A percentile compares a stretch with the other conserved stretches of the same genome.
These are phyloP conservation scores for Citrus mangshanensis DNA, from an alignment of 345 rosid genomes.

Conservation along the genomic window DNA sequence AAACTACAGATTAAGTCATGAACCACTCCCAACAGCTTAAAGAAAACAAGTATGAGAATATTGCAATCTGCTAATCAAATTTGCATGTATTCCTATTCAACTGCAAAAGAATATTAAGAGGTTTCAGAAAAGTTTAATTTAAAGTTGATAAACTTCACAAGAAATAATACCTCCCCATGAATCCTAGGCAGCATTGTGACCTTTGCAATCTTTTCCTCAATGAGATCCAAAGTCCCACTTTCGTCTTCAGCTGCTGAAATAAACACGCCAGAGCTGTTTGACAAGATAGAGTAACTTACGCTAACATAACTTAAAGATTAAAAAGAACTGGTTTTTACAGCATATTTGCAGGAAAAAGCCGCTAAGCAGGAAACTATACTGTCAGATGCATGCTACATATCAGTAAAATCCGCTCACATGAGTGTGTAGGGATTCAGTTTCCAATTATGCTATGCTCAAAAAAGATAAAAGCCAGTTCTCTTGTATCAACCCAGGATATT, in stretches of 20 bases:
- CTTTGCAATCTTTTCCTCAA: conserved; percentile 65
- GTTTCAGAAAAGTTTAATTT: neutral
- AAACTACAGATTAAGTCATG: neutral
- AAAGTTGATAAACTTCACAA: neutral
- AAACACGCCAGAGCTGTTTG: conserved; percentile 58
- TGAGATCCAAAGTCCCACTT: conserved; percentile 42
- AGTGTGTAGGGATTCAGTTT: too few relatives aligned
- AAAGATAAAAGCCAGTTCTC: too few relatives aligned
- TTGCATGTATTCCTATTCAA: neutral
- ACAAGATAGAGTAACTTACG: conserved; percentile 8
- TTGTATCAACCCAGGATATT: too few relatives aligned
- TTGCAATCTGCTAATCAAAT: neutral
- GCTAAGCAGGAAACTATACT: neutral
- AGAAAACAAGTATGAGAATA: neutral
- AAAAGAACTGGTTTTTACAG: neutral
- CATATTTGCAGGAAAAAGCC: neutral
- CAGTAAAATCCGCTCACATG: neutral
- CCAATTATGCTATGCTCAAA: too few relatives aligned
- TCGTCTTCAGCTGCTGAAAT: conserved; percentile 44
- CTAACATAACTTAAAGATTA: neutral
- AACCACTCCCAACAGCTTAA: neutral
- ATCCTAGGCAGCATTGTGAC: conserved; percentile 52
- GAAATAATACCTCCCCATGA: conserved; percentile 49
- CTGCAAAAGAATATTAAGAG: neutral
- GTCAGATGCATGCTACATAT: neutral